Evolutionary conservation across 148 eudicot species (phyloP).

Genomic region (Camellia lanceoleosa): DNA sequence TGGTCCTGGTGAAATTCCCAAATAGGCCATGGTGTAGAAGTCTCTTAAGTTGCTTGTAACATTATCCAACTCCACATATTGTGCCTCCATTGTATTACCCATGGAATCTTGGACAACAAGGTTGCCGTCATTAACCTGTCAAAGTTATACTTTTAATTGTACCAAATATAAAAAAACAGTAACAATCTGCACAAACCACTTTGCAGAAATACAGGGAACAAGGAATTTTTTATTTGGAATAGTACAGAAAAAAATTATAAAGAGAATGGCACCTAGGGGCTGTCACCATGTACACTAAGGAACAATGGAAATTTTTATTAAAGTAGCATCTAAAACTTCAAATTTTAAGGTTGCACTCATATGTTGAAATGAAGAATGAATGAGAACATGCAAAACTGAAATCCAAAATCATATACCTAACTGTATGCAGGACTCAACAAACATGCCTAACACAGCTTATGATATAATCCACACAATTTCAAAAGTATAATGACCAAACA

Average conservation of each 20-base stretch:
- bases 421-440: background rate
- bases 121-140: conserved; percentile 66
- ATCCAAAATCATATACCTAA: background rate
- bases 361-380: background rate
- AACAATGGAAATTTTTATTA: background rate
- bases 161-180: background rate
- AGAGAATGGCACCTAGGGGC: background rate
- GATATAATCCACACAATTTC: background rate
- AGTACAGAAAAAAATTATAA: background rate
- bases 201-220: background rate
- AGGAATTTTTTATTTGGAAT: background rate
- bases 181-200: background rate
- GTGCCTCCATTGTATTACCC: conserved; percentile 55
- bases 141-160: background rate
- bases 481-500: background rate
- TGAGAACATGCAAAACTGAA: background rate
- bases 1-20: conserved; percentile 43
- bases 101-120: conserved; percentile 60
- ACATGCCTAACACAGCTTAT: background rate
- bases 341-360: background rate
- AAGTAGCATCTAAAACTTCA: background rate
- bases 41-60: conserved; percentile 62
- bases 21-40: conserved; percentile 65
- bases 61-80: conserved; percentile 61
- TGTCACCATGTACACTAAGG: background rate